phyloP scores from a whole-genome alignment of 257 asterid genomes.

The Thymus quinquecostatus region DNA sequence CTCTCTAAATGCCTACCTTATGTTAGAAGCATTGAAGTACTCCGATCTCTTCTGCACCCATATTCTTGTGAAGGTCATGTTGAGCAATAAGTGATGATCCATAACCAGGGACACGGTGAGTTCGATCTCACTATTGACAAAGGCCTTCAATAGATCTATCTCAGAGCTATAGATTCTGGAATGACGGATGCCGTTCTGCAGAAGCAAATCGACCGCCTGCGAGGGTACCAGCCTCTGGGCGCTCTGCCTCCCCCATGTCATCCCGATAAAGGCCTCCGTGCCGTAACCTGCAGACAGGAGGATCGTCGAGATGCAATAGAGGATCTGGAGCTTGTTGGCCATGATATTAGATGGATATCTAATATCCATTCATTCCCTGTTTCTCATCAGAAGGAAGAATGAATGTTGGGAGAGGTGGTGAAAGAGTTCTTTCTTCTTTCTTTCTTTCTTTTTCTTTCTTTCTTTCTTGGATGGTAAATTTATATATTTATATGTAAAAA shows the following conservation, averaged over 20 bases:
- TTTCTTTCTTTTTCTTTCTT: too few species aligned
- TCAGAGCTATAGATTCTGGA: constrained; percentile 27
- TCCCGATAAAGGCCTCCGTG: constrained; percentile 29
- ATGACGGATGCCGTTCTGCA: constrained; percentile 27
- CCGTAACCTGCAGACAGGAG: background rate
- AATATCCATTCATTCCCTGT: background rate
- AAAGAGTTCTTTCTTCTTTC: background rate
- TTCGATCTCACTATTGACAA: constrained; percentile 32
- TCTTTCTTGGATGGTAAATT: background rate
- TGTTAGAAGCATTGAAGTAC: background rate
- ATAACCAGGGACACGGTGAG: constrained; percentile 5
- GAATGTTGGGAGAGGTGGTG: background rate
- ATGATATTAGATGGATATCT: background rate
- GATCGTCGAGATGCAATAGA: background rate
- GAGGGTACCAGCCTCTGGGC: constrained; percentile 39
- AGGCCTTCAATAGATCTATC: constrained; percentile 29
- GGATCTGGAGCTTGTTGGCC: background rate
- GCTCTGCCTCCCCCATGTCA: constrained; percentile 36
- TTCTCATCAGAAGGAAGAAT: background rate
- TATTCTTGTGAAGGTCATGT: background rate
- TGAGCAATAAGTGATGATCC: rapidly evolving
- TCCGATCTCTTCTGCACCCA: background rate
- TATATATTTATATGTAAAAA: background rate
- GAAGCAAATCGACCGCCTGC: constrained; percentile 41
- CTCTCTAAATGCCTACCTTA: constrained; percentile 20